These are phyloP conservation scores for Aspergillus sp. DNA, from an alignment of 2,329 filamentous ascomycete species.

Conservation along the genomic window DNA sequence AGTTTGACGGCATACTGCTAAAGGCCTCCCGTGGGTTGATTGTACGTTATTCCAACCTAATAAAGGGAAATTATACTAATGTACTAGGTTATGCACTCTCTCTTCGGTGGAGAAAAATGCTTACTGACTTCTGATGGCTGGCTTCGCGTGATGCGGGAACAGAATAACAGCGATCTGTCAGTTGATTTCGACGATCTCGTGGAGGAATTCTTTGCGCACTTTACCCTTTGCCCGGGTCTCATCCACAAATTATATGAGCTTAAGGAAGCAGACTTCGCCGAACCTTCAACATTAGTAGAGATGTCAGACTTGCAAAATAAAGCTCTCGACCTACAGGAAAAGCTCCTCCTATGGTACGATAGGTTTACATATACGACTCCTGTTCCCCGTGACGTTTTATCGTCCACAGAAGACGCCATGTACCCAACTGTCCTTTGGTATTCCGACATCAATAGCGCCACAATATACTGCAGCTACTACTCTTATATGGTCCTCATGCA, in stretches of 20 bases:
- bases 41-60: slow-evolving; percentile 15
- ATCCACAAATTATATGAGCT: slow-evolving; percentile 26
- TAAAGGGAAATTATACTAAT: slow-evolving; percentile 1
- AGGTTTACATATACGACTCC: slow-evolving; percentile 18
- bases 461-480: slow-evolving; percentile 27
- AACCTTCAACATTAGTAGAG: slow-evolving; percentile 9
- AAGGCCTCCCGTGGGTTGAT: slow-evolving; percentile 29
- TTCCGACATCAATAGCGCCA: slow-evolving; percentile 21
- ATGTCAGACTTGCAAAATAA: slow-evolving; percentile 17
- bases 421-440: slow-evolving; percentile 25
- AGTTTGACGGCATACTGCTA: slow-evolving; percentile 25
- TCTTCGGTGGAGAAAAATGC: slow-evolving; percentile 29
- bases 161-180: slow-evolving; percentile 15
- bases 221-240: slow-evolving; percentile 27
- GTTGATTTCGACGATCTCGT: slow-evolving; percentile 19
- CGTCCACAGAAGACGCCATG: slow-evolving; percentile 19
- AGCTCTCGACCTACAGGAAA: slow-evolving; percentile 23
- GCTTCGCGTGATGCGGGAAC: slow-evolving; percentile 27
- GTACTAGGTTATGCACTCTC: slow-evolving; percentile 30
- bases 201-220: slow-evolving; percentile 29
- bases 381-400: slow-evolving; percentile 20
- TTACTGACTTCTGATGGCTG: slow-evolving; percentile 26
- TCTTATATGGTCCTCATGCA: slow-evolving; percentile 30
- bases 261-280: slow-evolving; percentile 17
- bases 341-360: slow-evolving; percentile 24